Percentiles rank a stretch among this genome's conserved stretches.
phyloP scores from a whole-genome alignment of 2,329 filamentous ascomycete genomes.

The Pseudogymnoascus verrucosus region DNA sequence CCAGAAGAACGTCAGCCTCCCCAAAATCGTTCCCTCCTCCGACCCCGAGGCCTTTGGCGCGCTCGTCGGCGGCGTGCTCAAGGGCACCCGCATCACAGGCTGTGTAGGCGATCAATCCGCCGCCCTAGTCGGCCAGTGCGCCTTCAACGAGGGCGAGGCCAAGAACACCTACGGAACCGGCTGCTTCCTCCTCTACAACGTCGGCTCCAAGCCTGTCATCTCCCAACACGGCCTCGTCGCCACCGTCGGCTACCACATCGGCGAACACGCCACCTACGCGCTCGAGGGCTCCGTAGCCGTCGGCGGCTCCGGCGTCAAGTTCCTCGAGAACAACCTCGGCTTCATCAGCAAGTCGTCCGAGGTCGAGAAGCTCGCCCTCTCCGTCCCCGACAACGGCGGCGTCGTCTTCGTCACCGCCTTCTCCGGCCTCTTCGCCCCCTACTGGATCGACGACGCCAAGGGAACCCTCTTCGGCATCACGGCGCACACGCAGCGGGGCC shows the following conservation, averaged over 20 bases:
- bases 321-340: constrained; percentile 57
- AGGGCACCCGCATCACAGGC: constrained; percentile 63
- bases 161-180: constrained; percentile 86
- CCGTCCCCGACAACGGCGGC: constrained; percentile 59
- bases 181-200: constrained; percentile 78
- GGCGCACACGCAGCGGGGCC: constrained; percentile 60
- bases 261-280: constrained; percentile 62
- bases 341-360: constrained; percentile 54
- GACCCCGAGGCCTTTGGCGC: constrained; percentile 61
- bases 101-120: constrained; percentile 77
- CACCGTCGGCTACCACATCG: constrained; percentile 72
- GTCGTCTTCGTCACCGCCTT: constrained; percentile 66
- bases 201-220: constrained; percentile 70
- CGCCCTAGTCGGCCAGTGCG: constrained; percentile 71
- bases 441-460: constrained; percentile 69
- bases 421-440: constrained; percentile 64
- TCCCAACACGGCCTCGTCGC: constrained; percentile 69
- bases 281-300: constrained; percentile 72
- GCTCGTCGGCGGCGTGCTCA: constrained; percentile 52
- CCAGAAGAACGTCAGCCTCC: constrained; percentile 58
- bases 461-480: constrained; percentile 66
- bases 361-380: constrained; percentile 56
- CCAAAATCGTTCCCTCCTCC: constrained; percentile 70
- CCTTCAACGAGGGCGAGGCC: constrained; percentile 65
- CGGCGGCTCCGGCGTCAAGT: constrained; percentile 68